Evolutionary conservation across 257 asterid genomes (phyloP).

Genomic region (Ajuga chamaepitys): DNA sequence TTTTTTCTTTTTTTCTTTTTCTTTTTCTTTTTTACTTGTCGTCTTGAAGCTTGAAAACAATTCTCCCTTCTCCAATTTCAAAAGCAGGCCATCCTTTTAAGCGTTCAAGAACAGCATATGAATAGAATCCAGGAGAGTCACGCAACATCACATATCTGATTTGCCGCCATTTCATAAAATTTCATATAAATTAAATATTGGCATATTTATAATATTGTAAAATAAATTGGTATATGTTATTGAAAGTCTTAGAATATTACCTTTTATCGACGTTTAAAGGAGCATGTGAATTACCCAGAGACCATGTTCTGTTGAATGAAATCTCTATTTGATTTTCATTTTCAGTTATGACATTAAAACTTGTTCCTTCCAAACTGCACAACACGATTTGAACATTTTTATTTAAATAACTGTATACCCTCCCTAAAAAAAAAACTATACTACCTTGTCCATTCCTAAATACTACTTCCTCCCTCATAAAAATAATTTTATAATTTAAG

Average conservation of each 20-base stretch:
- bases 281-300: slow-evolving; percentile 1
- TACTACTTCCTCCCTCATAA: too few species aligned
- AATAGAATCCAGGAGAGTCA: slow-evolving; percentile 36
- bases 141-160: slow-evolving; percentile 32
- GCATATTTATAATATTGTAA: too few species aligned
- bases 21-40: slow-evolving; percentile 28
- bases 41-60: slow-evolving; percentile 35
- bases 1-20: too few species aligned
- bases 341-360: slow-evolving; percentile 24
- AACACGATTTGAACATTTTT: too few species aligned
- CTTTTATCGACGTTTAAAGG: slow-evolving; percentile 57
- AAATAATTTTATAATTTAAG: too few species aligned
- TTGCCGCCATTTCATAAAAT: too few species aligned
- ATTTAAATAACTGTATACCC: too few species aligned
- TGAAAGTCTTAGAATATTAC: background rate
- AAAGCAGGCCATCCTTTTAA: slow-evolving; percentile 36
- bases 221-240: too few species aligned
- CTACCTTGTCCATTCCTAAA: too few species aligned
- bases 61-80: slow-evolving; percentile 26
- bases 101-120: slow-evolving; percentile 34
- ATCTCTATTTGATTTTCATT: slow-evolving; percentile 39
- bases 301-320: slow-evolving; percentile 46
- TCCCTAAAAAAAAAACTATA: background rate
- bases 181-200: too few species aligned
- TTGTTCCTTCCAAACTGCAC: slow-evolving; percentile 42